phyloP scores from a whole-genome alignment of 2,329 filamentous ascomycete species.

The Ophiocordyceps polyrhachis-furcata region DNA sequence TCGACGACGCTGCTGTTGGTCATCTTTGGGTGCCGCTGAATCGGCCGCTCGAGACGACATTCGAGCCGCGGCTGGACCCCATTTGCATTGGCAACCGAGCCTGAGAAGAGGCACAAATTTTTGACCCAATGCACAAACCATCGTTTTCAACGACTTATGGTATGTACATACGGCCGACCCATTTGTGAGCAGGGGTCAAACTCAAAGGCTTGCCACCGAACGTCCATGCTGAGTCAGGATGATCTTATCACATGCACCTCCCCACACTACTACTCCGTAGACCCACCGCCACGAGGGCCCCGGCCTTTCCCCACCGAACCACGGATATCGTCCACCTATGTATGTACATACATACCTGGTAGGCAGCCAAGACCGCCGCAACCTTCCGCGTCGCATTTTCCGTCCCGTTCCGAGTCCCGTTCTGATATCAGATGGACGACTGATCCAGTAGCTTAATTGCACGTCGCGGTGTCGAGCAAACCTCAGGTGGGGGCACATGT shows the following conservation, averaged over 20 bases:
- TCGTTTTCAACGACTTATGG: background rate
- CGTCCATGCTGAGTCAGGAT: too few species aligned
- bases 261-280: too few species aligned
- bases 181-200: too few species aligned
- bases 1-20: background rate
- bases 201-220: too few species aligned
- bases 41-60: background rate
- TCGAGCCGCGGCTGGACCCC: background rate
- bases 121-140: background rate
- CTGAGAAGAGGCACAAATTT: background rate
- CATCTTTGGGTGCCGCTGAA: background rate
- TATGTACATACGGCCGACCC: too few species aligned
- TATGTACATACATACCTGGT: too few species aligned
- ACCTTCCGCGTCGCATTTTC: background rate
- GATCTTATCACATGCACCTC: too few species aligned
- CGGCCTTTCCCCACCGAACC: too few species aligned
- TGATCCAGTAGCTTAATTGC: background rate
- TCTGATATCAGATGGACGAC: background rate
- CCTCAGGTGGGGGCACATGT: too few species aligned
- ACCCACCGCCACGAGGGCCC: too few species aligned
- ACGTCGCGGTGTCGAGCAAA: background rate
- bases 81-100: background rate
- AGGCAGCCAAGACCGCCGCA: background rate
- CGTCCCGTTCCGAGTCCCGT: background rate
- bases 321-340: too few species aligned